Evolutionary conservation across 2,329 filamentous ascomycete genomes (phyloP).

Genomic region (Aspergillus sp.): DNA sequence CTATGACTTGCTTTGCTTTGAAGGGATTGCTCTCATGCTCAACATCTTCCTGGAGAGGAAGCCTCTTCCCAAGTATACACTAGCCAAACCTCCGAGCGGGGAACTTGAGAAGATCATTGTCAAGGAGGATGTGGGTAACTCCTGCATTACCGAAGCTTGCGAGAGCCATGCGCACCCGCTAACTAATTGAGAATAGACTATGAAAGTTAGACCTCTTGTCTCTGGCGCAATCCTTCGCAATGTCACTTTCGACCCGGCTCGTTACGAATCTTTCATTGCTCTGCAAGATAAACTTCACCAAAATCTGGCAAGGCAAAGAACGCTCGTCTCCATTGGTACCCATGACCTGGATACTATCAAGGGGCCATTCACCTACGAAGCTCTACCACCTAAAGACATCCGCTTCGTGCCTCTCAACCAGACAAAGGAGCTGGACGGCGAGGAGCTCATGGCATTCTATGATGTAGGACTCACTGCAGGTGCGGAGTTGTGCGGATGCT

Average conservation of each 20-base stretch:
- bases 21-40: constrained; percentile 92
- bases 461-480: constrained; percentile 49
- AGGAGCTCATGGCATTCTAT: constrained; percentile 91
- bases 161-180: neutral
- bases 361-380: constrained; percentile 96
- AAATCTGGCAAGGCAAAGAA: constrained; percentile 89
- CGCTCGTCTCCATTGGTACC: constrained; percentile 93
- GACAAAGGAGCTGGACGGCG: constrained; percentile 79
- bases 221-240: constrained; percentile 86
- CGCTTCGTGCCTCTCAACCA: constrained; percentile 90
- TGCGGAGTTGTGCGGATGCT: constrained; percentile 4
- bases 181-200: constrained; percentile 52
- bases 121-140: constrained; percentile 56
- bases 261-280: constrained; percentile 96
- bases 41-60: constrained; percentile 86
- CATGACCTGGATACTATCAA: constrained; percentile 92
- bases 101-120: constrained; percentile 80
- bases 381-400: constrained; percentile 85
- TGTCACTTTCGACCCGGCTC: constrained; percentile 84
- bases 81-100: constrained; percentile 70
- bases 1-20: constrained; percentile 93
- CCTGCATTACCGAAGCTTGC: too few species aligned
- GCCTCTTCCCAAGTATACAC: constrained; percentile 73
- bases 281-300: constrained; percentile 98
- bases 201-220: constrained; percentile 79